Evolutionary conservation across 441 rosid species (phyloP), one percentile per base, ranked within the genome.

Genomic region (Euphorbia corollata): DNA sequence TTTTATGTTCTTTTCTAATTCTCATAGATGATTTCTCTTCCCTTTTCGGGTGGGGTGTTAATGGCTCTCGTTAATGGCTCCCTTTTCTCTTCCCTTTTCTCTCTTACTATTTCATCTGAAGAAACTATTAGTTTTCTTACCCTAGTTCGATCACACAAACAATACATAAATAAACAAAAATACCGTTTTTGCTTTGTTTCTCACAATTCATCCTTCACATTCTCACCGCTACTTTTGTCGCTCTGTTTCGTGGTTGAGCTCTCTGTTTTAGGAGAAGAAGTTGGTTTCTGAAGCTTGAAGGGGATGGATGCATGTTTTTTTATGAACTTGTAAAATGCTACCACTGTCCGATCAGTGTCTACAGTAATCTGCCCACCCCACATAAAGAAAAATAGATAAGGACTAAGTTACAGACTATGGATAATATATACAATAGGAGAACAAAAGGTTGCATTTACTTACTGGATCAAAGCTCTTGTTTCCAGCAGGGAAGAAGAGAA

Each of bases 401-500:
- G 8, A 27, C 32, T 27, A 27, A 27, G 32, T 27, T 27, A 27
- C 32, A 27, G 4, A 1, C 4, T 27, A 27, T 36, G 41, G 0
- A 5, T 5, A 10, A 45, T 45, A 5, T 41, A 8, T 2, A 13
- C 8, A 0, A 45, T 45, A 10, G 16, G 16, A 53, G 22, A 16
- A 56, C 54, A 39, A 10, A 58, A 48, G 10, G 34, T 45, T 38
- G 18, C 11, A 65, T 9, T 23, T 55, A 76, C 91, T 86, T 82
- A 94, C 99, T 3, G 98, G 97, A 65, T 94, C 94, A 59, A 85
- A 87, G 75, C 94, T 88, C 81, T 88, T 94, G 85, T 91, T 94
- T 69, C 99, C 96, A 11, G 97, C 98, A 39, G 99, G 98, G 82
- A 85, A 94, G 87, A 94, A 94, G 62, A 94, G 85, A 72, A 94